Conservation (phyloP, 257 asterid genomes). For the Nicotiana noctiflora region DNA sequence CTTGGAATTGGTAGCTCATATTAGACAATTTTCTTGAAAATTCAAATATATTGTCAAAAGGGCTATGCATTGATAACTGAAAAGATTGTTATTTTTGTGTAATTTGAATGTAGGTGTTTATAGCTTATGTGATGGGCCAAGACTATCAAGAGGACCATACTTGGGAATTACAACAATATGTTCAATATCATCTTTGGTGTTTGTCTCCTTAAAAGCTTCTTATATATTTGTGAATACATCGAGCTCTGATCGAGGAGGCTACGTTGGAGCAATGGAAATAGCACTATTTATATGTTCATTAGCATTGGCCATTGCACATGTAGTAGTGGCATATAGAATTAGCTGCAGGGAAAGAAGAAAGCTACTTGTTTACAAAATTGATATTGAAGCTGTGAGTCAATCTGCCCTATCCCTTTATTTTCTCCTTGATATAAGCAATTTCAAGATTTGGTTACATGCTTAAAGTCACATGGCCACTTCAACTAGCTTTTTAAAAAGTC, state of each 20-base stretch:
- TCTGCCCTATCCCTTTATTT: background rate
- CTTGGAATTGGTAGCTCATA: background rate
- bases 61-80: background rate
- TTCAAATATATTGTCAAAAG: background rate
- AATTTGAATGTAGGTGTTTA: constrained; percentile 53
- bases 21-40: background rate
- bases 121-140: constrained; percentile 85
- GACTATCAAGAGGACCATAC: constrained; percentile 80
- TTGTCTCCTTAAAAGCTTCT: constrained; percentile 72
- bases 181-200: constrained; percentile 69
- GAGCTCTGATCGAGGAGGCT: constrained; percentile 21
- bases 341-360: constrained; percentile 84
- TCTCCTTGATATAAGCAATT: background rate
- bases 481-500: background rate
- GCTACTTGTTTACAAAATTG: constrained; percentile 87
- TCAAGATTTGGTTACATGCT: background rate
- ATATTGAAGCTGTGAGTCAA: constrained; percentile 85
- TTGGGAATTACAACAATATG: constrained; percentile 64
- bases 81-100: background rate
- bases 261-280: constrained; percentile 31
- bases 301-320: constrained; percentile 68
- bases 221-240: constrained; percentile 30
- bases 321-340: constrained; percentile 76
- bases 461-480: constrained; percentile 5
- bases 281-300: constrained; percentile 58